Evolutionary conservation across 345 rosid species (phyloP).

Genomic region (Salix viminalis): DNA sequence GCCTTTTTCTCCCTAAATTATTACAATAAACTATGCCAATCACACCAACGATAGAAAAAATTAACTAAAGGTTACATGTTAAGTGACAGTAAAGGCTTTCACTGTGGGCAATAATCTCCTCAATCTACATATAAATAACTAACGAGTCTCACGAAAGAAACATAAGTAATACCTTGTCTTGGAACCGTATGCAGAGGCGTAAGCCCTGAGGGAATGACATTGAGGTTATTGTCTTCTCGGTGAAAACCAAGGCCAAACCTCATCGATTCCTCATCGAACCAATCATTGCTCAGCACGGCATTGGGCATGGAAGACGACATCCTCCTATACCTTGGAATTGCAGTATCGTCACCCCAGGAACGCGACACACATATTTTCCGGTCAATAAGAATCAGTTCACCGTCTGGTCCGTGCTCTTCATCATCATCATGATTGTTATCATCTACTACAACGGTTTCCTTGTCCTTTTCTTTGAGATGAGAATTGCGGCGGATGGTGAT

Average conservation of each 20-base stretch:
- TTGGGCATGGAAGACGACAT: slow-evolving; percentile 47
- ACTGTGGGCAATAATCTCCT: no score
- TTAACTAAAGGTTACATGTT: no score
- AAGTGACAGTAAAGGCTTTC: no score
- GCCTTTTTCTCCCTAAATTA: not conserved
- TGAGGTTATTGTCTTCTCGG: slow-evolving; percentile 26
- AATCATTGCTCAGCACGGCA: slow-evolving; percentile 30
- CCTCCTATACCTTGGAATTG: slow-evolving; percentile 13
- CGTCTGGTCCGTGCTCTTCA: slow-evolving; percentile 13
- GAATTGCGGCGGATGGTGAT: not conserved
- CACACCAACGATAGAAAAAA: not conserved
- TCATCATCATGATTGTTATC: not conserved
- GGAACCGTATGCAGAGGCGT: slow-evolving; percentile 35
- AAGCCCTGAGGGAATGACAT: slow-evolving; percentile 37
- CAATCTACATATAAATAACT: no score
- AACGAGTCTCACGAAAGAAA: not conserved
- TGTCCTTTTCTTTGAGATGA: slow-evolving; percentile 4
- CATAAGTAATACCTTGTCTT: slow-evolving; percentile 19
- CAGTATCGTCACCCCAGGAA: slow-evolving; percentile 28
- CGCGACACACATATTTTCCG: slow-evolving; percentile 17
- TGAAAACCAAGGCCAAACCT: slow-evolving; percentile 19
- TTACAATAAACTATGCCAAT: not conserved
- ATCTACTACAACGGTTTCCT: not conserved
- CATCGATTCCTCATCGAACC: slow-evolving; percentile 31
- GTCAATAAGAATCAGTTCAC: slow-evolving; percentile 6